Evolutionary conservation across 2,329 filamentous ascomycete species (phyloP).

Genomic region (Calonectria leucothoes): DNA sequence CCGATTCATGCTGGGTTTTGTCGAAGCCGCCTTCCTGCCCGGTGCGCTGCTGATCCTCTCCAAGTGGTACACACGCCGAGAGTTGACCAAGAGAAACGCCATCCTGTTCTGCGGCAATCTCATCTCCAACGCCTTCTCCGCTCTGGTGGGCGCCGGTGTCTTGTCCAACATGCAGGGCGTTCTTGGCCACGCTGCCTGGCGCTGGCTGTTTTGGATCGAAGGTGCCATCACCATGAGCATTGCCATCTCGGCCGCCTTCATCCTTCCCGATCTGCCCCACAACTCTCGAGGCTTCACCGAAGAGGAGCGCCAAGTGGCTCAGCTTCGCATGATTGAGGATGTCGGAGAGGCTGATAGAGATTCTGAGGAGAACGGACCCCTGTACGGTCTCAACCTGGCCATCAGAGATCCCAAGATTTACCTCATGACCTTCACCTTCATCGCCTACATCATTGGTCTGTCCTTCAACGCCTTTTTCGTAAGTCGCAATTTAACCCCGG

Average conservation of each 20-base stretch:
- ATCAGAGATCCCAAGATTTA: constrained; percentile 72
- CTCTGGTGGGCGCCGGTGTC: constrained; percentile 69
- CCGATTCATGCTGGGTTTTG: constrained; percentile 70
- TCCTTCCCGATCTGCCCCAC: constrained; percentile 66
- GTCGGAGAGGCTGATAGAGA: constrained; percentile 68
- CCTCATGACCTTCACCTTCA: constrained; percentile 72
- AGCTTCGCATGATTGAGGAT: constrained; percentile 67
- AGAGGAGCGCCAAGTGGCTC: constrained; percentile 67
- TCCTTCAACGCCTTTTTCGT: constrained; percentile 71
- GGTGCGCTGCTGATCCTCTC: constrained; percentile 72
- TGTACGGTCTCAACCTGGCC: constrained; percentile 68
- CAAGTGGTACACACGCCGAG: constrained; percentile 74
- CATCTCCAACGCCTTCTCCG: constrained; percentile 70
- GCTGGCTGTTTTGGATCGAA: constrained; percentile 72
- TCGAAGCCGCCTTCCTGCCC: constrained; percentile 74
- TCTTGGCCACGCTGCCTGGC: constrained; percentile 66
- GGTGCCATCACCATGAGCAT: constrained; percentile 63
- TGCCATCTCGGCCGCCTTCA: constrained; percentile 58
- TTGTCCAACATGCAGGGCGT: constrained; percentile 68
- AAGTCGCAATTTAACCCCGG: constrained; percentile 33
- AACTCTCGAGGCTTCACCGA: constrained; percentile 69
- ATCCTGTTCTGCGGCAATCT: constrained; percentile 70
- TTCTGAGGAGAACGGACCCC: constrained; percentile 58
- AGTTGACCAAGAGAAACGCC: constrained; percentile 65
- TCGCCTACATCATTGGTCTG: constrained; percentile 68